Conservation (phyloP, 129 eudicot genomes). For the Heracleum sosnowskyi region DNA sequence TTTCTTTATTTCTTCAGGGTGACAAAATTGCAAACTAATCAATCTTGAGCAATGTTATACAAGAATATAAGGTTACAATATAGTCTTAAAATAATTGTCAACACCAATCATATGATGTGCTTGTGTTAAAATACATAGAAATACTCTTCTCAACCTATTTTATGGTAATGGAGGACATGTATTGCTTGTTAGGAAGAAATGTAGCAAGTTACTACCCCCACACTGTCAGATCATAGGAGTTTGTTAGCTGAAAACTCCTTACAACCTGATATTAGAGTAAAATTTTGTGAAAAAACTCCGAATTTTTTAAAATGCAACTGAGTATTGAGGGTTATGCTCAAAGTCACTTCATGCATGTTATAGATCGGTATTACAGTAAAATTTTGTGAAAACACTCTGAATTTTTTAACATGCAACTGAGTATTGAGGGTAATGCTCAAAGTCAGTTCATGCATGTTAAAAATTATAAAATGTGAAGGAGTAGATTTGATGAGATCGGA, state of each 20-base stretch:
- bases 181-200: background rate
- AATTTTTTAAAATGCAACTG: background rate
- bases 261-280: background rate
- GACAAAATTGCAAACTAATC: background rate
- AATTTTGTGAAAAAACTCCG: background rate
- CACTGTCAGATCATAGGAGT: background rate
- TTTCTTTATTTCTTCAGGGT: background rate
- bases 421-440: background rate
- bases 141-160: background rate
- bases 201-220: background rate
- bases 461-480: background rate
- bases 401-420: background rate
- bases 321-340: background rate
- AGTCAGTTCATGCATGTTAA: background rate
- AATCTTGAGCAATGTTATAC: background rate
- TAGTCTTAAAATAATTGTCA: background rate
- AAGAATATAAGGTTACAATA: background rate
- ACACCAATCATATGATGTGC: background rate
- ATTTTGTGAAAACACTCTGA: background rate
- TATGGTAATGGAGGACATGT: background rate
- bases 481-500: background rate
- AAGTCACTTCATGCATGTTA: background rate
- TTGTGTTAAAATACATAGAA: background rate
- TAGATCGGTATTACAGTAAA: background rate
- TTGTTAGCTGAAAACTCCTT: background rate